phyloP scores from a whole-genome alignment of 169 alveolate species.

The Hammondia hammondi region DNA sequence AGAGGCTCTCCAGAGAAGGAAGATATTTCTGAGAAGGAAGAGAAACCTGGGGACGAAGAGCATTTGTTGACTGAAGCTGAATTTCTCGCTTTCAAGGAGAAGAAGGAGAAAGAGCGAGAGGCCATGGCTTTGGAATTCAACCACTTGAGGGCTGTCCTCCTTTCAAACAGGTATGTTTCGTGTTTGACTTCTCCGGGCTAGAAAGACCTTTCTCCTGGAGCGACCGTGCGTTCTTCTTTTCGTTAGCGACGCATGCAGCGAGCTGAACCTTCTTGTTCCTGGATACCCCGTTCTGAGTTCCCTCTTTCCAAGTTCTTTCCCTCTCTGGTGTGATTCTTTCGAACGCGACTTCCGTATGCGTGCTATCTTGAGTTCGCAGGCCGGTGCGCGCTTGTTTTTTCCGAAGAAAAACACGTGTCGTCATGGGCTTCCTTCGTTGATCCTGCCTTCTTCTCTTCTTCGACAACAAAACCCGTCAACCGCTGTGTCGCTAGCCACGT shows the following conservation, averaged over 20 bases:
- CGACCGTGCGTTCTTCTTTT: not conserved
- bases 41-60: not conserved
- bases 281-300: too few relatives aligned
- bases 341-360: too few relatives aligned
- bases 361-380: too few relatives aligned
- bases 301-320: too few relatives aligned
- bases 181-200: not conserved
- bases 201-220: not conserved
- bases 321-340: too few relatives aligned
- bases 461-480: too few relatives aligned
- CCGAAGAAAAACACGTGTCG: not conserved
- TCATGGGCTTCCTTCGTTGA: not conserved
- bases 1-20: not conserved
- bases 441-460: too few relatives aligned
- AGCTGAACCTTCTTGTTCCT: too few relatives aligned
- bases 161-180: slow-evolving; percentile 15
- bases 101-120: slow-evolving; percentile 63
- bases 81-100: not conserved
- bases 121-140: slow-evolving; percentile 68
- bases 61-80: not conserved
- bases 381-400: not conserved
- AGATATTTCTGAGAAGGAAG: slow-evolving; percentile 1
- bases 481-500: not conserved
- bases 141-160: slow-evolving; percentile 20
- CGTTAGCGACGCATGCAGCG: not conserved